phyloP scores from a whole-genome alignment of 208 protist species.

The Wallacemonas collosoma region DNA sequence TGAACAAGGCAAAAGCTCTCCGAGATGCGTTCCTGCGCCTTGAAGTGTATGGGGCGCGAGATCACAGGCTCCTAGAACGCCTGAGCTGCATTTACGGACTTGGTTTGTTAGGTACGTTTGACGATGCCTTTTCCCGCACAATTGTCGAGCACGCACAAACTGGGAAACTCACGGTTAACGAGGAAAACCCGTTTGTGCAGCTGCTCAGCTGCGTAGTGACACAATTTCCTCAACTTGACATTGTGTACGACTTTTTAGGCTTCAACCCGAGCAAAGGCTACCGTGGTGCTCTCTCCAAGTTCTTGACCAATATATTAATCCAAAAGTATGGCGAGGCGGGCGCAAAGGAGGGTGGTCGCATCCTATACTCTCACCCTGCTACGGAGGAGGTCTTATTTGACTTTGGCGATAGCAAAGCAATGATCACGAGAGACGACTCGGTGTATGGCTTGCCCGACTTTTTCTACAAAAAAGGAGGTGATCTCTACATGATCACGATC shows the following conservation, averaged over 20 bases:
- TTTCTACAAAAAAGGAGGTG: constrained; percentile 59
- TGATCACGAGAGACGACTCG: constrained; percentile 60
- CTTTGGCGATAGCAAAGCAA: constrained; percentile 60
- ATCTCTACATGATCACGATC: constrained; percentile 83
- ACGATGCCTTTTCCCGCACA: constrained; percentile 75
- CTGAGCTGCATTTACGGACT: constrained; percentile 86
- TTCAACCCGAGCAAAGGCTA: constrained; percentile 74
- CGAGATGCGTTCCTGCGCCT: constrained; percentile 85
- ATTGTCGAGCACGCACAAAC: constrained; percentile 69
- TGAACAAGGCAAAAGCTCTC: constrained; percentile 77
- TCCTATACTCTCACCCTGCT: constrained; percentile 39
- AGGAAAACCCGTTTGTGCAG: constrained; percentile 61
- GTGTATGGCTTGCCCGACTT: constrained; percentile 81
- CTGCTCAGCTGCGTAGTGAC: constrained; percentile 61
- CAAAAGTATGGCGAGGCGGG: constrained; percentile 28
- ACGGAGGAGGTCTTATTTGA: constrained; percentile 75
- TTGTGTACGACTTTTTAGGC: constrained; percentile 86
- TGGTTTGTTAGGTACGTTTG: constrained; percentile 69
- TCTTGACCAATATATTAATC: constrained; percentile 41
- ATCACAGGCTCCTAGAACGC: constrained; percentile 73
- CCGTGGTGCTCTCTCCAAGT: constrained; percentile 54
- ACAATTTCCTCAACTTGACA: constrained; percentile 65
- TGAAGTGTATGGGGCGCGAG: constrained; percentile 67
- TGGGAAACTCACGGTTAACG: constrained; percentile 46
- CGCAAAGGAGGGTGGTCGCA: constrained; percentile 24